Evolutionary conservation across 2,329 filamentous ascomycete genomes (phyloP), one percentile per base, ranked within the genome.

Genomic region (Westerdykella ornata): DNA sequence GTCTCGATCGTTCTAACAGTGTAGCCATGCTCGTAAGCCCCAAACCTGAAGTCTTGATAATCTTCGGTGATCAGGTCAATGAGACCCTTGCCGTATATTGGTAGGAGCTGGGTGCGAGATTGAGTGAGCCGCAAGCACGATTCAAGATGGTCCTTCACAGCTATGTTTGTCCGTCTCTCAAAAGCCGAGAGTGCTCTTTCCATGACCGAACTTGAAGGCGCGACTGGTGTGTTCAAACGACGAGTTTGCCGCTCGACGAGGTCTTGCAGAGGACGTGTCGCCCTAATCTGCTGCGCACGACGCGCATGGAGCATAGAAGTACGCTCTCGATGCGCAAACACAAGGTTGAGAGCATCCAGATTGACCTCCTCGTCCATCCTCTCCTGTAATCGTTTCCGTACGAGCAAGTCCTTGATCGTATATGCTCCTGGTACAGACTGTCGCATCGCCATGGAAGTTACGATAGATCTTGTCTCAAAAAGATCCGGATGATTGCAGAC

Each of bases 401-500:
- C 70, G 18, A 86, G 72, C 2, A 78, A 69, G 48, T 94, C 85
- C 22, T 83, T 85, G 39, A 78, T 72, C 52, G 84, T 81, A 56
- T 83, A 97, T 28, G 84, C 79, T 2, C 84, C 80, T 7, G 82
- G 72, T 2, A 88, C 81, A 2, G 89, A 94, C 48, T 76, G 84
- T 18, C 79, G 75, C 84, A 97, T 94, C 3, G 88, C 87, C 64
- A 96, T 94, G 1, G 92, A 97, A 0, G 90, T 98, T 68, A 94
- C 92, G 56, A 98, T 97, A 1, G 88, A 89, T 13, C 92, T 81
- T 44, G 94, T 94, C 53, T 97, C 85, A 57, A 98, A 98, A 7
- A 98, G 75, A 67, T 98, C 92, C 0, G 92, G 94, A 60, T 98
- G 92, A 54, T 98, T 98, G 74, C 92, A 98, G 38, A 98, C 94